A percentile compares a stretch with the other conserved stretches of the same genome.
Evolutionary conservation across 768 basidiomycete species (phyloP).

Genomic region (Tylopilus subfusipes): DNA sequence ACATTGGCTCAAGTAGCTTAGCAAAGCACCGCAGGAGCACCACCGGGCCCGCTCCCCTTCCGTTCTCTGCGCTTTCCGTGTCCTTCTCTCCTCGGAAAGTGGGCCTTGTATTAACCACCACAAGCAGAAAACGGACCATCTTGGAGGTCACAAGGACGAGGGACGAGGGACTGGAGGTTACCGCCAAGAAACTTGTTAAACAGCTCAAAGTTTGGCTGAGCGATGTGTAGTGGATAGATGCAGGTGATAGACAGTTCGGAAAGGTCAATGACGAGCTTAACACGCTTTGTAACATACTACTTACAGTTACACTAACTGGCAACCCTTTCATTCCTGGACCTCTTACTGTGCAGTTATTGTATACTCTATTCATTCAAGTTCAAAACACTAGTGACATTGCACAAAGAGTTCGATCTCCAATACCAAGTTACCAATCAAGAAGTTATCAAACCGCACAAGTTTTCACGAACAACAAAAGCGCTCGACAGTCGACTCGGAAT

Average conservation of each 20-base stretch:
- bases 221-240: conserved; percentile 7
- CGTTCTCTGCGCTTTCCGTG: conserved; percentile 37
- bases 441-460: too few species aligned
- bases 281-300: background rate
- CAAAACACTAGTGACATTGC: background rate
- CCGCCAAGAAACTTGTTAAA: conserved; percentile 50
- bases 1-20: conserved; percentile 4
- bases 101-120: conserved; percentile 33
- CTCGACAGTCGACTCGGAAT: too few species aligned
- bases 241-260: too few species aligned
- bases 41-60: conserved; percentile 17
- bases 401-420: background rate
- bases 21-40: background rate
- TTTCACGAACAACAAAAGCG: too few species aligned
- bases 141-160: conserved; percentile 47
- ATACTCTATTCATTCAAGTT: too few species aligned
- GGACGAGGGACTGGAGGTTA: conserved; percentile 54
- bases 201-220: conserved; percentile 46
- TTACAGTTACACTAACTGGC: background rate
- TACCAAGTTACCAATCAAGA: too few species aligned
- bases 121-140: conserved; percentile 48
- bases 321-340: background rate
- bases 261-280: background rate
- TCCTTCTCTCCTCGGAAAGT: conserved; percentile 40
- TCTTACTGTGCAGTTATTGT: too few species aligned